A percentile compares a stretch with the other conserved stretches of the same genome.
These are phyloP conservation scores for Trapa bicornis DNA, from an alignment of 345 rosid genomes.

Conservation along the genomic window DNA sequence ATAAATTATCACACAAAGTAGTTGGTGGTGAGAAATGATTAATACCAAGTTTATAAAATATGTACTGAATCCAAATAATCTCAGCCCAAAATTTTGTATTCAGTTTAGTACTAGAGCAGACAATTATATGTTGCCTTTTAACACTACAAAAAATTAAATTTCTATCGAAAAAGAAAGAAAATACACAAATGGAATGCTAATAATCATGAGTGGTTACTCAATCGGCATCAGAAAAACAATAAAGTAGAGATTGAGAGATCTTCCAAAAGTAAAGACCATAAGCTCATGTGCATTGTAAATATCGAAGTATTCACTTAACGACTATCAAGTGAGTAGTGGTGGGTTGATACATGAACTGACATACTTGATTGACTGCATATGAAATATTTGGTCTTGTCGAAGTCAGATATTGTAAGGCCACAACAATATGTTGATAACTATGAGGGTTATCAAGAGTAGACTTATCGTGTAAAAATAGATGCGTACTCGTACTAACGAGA, in stretches of 20 bases:
- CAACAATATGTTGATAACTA: constrained; percentile 6
- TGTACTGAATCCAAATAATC: no score
- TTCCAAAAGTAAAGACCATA: background rate
- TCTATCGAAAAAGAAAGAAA: no score
- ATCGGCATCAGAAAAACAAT: background rate
- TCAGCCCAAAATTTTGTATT: no score
- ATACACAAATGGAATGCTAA: no score
- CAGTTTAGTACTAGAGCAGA: no score
- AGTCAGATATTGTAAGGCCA: constrained; percentile 1
- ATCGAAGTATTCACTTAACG: background rate
- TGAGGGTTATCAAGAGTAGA: background rate
- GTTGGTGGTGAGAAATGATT: no score
- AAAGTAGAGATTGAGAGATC: background rate
- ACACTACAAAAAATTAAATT: no score
- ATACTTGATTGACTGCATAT: background rate
- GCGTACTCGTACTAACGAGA: constrained; percentile 7
- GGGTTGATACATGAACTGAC: constrained; percentile 7
- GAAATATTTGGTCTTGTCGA: background rate
- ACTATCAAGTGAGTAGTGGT: background rate
- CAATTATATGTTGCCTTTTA: no score
- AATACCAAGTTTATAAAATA: no score
- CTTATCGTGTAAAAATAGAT: background rate
- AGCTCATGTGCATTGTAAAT: background rate
- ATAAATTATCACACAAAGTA: no score
- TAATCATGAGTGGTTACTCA: no score